These are phyloP conservation scores for Eudorina sp. DNA, from an alignment of 139 green algal species.

Conservation along the genomic window DNA sequence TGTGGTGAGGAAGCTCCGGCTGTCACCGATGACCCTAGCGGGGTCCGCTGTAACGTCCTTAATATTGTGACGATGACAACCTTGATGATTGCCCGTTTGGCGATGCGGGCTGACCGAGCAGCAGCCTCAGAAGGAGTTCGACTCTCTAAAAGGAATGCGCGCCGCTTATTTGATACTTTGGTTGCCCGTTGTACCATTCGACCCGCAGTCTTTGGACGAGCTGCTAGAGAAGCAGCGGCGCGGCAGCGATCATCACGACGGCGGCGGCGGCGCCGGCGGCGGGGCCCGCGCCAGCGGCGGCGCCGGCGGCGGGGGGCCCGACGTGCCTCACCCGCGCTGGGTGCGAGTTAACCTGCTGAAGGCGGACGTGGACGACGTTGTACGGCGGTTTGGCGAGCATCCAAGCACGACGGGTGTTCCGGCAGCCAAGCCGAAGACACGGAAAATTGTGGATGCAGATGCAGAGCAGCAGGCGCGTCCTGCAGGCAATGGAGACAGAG, in stretches of 20 bases:
- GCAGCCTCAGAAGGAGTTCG: no score
- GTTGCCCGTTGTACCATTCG: no score
- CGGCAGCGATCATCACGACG: no score
- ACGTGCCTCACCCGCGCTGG: slow-evolving; percentile 62
- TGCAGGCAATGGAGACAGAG: no score
- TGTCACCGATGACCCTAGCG: no score
- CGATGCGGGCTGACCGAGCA: no score
- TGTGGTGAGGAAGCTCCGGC: no score
- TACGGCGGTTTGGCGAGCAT: slow-evolving; percentile 65
- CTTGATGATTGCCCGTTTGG: no score
- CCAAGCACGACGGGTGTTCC: neutral
- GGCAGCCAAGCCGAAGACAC: neutral
- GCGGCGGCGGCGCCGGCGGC: neutral
- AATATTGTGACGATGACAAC: no score
- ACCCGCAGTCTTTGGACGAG: neutral
- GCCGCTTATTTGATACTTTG: no score
- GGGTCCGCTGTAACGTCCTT: no score
- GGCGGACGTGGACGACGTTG: slow-evolving; percentile 66
- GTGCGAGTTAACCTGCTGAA: slow-evolving; percentile 87
- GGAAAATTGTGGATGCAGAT: neutral
- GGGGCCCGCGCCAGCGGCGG: neutral
- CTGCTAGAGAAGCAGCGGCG: neutral
- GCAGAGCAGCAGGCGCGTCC: neutral
- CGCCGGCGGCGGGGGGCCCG: neutral
- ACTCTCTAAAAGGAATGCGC: no score